Evolutionary conservation across 371 early-diverging fungal species (phyloP).

Genomic region (Mortierella sp.): DNA sequence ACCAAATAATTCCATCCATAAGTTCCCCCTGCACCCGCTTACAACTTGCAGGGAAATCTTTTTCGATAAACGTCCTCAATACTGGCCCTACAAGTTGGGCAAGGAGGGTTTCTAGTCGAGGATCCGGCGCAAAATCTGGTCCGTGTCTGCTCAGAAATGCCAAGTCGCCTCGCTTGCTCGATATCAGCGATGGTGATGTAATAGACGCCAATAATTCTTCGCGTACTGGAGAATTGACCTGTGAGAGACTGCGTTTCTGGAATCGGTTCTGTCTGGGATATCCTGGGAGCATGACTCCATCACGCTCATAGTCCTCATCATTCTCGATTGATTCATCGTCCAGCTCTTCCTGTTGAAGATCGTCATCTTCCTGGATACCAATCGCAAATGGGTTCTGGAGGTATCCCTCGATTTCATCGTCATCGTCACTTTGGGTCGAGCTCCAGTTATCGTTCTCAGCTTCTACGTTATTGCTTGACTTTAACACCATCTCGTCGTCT

Average conservation of each 20-base stretch:
- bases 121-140: conserved; percentile 25
- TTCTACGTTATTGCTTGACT: background rate
- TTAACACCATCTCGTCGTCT: background rate
- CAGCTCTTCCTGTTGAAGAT: background rate
- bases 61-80: conserved; percentile 31
- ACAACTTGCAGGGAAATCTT: conserved; percentile 45
- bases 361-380: conserved; percentile 24
- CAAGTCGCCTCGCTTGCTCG: background rate
- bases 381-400: conserved; percentile 11
- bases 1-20: conserved; percentile 49
- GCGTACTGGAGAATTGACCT: no score
- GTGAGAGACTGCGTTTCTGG: conserved; percentile 14
- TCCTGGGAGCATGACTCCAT: background rate
- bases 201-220: background rate
- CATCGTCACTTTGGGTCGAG: background rate
- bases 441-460: background rate
- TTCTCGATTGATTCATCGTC: conserved; percentile 8
- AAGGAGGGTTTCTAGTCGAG: conserved; percentile 27
- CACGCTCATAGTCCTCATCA: conserved; percentile 10
- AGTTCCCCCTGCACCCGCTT: conserved; percentile 48
- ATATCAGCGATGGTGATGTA: background rate
- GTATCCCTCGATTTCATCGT: conserved; percentile 19
- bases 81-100: conserved; percentile 42
- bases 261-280: conserved; percentile 4
- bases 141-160: conserved; percentile 10